phyloP scores from a whole-genome alignment of 495 filamentous ascomycete genomes.

The Cetradonia linearis region DNA sequence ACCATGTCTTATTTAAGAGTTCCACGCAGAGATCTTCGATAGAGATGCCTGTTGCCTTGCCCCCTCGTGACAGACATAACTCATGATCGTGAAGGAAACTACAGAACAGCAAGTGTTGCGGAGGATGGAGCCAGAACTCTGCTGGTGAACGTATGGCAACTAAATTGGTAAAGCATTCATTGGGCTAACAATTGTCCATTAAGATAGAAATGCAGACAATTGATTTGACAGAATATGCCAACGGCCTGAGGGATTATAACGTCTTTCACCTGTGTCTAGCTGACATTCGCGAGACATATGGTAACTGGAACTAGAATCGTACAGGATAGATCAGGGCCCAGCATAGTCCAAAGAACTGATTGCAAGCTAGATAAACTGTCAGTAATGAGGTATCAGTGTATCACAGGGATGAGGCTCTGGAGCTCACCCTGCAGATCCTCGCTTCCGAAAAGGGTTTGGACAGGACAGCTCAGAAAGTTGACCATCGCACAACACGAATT shows the following conservation, averaged over 20 bases:
- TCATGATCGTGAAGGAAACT: not conserved
- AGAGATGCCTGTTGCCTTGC: not conserved
- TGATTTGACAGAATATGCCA: not conserved
- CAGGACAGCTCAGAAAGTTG: slow-evolving; percentile 15
- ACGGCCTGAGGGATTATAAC: not conserved
- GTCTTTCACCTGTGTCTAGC: not conserved
- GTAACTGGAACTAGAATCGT: not conserved
- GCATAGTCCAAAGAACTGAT: not conserved
- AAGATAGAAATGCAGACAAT: not conserved
- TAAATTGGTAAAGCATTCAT: not conserved
- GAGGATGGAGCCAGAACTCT: not conserved
- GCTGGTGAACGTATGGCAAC: not conserved
- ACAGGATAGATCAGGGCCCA: not conserved
- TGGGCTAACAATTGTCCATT: not conserved
- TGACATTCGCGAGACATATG: not conserved
- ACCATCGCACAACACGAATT: not conserved
- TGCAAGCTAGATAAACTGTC: too few species aligned
- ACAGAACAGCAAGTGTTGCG: not conserved
- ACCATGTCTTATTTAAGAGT: not conserved
- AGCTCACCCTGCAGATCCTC: slow-evolving; percentile 12
- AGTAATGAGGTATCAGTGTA: too few species aligned
- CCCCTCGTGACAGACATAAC: not conserved
- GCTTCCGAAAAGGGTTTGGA: slow-evolving; percentile 15
- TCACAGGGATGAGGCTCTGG: slow-evolving; percentile 6
- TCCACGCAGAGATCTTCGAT: not conserved